Evolutionary conservation across 352 stramenopile genomes (phyloP).

Genomic region (Phytophthora tentaculata): DNA sequence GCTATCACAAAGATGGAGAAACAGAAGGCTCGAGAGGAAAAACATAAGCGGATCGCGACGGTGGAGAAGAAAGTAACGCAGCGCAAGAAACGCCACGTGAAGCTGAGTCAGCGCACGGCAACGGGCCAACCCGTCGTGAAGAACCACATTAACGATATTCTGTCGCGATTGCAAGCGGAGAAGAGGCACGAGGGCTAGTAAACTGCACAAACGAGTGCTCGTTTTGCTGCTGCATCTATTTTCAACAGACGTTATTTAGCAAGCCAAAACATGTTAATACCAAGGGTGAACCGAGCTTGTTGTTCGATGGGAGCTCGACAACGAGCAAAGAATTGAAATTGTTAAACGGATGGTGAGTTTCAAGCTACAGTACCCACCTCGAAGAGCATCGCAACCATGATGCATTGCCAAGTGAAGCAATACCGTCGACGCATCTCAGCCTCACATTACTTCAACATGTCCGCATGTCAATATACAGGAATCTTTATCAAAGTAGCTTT

Average conservation of each 20-base stretch:
- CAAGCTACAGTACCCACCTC: not conserved
- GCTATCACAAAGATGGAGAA: slow-evolving; percentile 59
- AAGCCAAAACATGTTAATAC: slow-evolving; percentile 27
- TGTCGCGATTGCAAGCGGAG: slow-evolving; percentile 70
- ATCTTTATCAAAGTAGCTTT: slow-evolving; percentile 40
- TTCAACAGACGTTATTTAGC: no score
- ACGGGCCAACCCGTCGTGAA: slow-evolving; percentile 85
- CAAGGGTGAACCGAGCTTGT: slow-evolving; percentile 23
- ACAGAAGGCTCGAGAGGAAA: slow-evolving; percentile 47
- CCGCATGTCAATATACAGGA: slow-evolving; percentile 7
- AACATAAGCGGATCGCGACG: slow-evolving; percentile 55
- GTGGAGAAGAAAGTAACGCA: slow-evolving; percentile 77
- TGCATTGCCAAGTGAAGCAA: not conserved
- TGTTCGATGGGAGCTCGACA: slow-evolving; percentile 11
- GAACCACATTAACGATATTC: slow-evolving; percentile 88
- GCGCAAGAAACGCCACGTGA: slow-evolving; percentile 90
- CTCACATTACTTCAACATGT: slow-evolving; percentile 29
- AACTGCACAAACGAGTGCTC: not conserved
- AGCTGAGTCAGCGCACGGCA: slow-evolving; percentile 79
- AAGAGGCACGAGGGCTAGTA: slow-evolving; percentile 46
- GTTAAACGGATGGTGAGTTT: slow-evolving; percentile 26
- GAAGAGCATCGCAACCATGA: not conserved
- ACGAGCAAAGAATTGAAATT: slow-evolving; percentile 4
- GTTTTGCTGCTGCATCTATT: no score
- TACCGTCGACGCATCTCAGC: not conserved